Conservation (phyloP, 2,329 filamentous ascomycete species). For the Colletotrichum sp. region DNA sequence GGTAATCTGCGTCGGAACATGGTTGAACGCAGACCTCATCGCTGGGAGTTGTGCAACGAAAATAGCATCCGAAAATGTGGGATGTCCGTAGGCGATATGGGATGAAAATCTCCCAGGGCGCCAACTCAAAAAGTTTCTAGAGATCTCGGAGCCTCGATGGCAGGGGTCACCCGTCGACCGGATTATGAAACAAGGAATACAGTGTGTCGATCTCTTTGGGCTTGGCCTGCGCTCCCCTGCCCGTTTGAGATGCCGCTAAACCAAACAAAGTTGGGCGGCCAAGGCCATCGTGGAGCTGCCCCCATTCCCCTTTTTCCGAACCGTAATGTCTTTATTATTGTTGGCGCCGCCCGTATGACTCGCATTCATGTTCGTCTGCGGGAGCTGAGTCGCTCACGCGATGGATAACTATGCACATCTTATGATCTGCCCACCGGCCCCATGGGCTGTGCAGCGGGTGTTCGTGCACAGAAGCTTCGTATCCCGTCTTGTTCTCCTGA, state of each 20-base stretch:
- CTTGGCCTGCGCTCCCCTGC: neutral
- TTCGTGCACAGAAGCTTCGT: neutral
- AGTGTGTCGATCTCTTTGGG: neutral
- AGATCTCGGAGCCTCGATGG: neutral
- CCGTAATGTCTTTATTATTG: conserved; percentile 15
- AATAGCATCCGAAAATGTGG: neutral
- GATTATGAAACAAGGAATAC: conserved; percentile 12
- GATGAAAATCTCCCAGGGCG: neutral
- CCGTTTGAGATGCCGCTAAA: neutral
- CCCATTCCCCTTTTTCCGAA: neutral
- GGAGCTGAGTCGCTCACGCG: neutral
- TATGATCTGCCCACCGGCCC: neutral
- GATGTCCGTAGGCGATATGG: neutral
- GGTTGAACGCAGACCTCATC: neutral
- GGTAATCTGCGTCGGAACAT: conserved; percentile 11
- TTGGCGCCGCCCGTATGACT: conserved; percentile 1
- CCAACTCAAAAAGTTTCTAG: neutral
- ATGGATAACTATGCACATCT: neutral
- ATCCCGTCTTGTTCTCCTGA: neutral
- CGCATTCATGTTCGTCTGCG: neutral
- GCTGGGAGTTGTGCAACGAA: neutral
- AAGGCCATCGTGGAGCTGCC: neutral
- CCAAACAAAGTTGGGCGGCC: neutral
- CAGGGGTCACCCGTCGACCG: neutral
- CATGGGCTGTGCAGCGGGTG: neutral